These are phyloP conservation scores for Talaromyces sp. DNA, from an alignment of 2,329 filamentous ascomycete genomes.

Conservation along the genomic window DNA sequence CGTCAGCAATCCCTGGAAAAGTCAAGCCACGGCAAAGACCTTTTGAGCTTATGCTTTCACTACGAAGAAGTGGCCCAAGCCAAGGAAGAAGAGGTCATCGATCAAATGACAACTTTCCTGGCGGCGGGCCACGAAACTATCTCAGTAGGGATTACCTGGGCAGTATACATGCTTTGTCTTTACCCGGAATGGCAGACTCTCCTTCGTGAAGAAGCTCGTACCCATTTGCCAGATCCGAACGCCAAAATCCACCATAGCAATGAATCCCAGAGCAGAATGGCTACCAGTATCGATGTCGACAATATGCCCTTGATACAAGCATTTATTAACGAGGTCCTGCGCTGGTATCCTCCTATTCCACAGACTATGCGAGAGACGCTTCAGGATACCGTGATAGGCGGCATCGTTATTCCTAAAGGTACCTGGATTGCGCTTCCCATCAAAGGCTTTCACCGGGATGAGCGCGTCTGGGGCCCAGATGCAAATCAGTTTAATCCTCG, in stretches of 20 bases:
- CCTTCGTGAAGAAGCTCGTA: slow-evolving; percentile 30
- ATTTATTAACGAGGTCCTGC: slow-evolving; percentile 18
- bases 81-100: slow-evolving; percentile 5
- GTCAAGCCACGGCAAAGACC: slow-evolving; percentile 3
- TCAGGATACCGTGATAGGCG: slow-evolving; percentile 2
- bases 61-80: background rate
- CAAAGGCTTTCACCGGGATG: slow-evolving; percentile 6
- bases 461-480: slow-evolving; percentile 9
- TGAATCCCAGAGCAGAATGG: background rate
- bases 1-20: background rate
- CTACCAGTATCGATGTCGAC: slow-evolving; percentile 9
- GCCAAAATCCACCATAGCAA: slow-evolving; percentile 40
- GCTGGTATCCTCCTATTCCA: slow-evolving; percentile 16
- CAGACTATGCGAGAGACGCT: slow-evolving; percentile 6
- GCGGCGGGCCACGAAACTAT: slow-evolving; percentile 30
- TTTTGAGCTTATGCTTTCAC: slow-evolving; percentile 9
- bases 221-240: slow-evolving; percentile 24
- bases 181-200: slow-evolving; percentile 29
- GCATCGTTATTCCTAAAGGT: slow-evolving; percentile 10
- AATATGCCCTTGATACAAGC: slow-evolving; percentile 15
- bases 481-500: slow-evolving; percentile 9
- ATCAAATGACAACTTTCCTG: slow-evolving; percentile 12
- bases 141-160: slow-evolving; percentile 31
- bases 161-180: slow-evolving; percentile 29
- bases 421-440: slow-evolving; percentile 4